A percentile compares a stretch with the other conserved stretches of the same genome.
Conservation (phyloP, 2,329 filamentous ascomycete genomes). For the Xenoacremonium recifei region DNA sequence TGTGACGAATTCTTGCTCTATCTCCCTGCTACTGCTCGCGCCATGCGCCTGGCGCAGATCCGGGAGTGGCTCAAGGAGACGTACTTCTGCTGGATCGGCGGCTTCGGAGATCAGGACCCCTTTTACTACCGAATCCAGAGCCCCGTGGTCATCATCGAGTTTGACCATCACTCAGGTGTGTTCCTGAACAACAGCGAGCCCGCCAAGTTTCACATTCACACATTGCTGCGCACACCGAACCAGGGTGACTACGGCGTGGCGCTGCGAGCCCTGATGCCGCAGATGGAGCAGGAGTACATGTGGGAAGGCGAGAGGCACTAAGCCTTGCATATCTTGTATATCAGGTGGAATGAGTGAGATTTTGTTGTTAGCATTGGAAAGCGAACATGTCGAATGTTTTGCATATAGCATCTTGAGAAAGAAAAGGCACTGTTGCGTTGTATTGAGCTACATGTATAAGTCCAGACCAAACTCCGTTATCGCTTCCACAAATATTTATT, state of each 20-base stretch:
- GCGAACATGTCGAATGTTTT: no score
- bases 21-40: constrained; percentile 55
- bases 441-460: no score
- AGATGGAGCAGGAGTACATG: neutral
- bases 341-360: no score
- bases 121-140: constrained; percentile 80
- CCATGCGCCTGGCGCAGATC: constrained; percentile 54
- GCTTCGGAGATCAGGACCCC: constrained; percentile 62
- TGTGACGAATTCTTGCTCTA: constrained; percentile 67
- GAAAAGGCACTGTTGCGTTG: no score
- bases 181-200: constrained; percentile 71
- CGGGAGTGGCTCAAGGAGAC: constrained; percentile 63
- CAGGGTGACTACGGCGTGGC: constrained; percentile 70
- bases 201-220: constrained; percentile 76
- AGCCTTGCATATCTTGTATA: no score
- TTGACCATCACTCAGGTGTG: constrained; percentile 76
- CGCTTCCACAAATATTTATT: no score
- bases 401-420: no score
- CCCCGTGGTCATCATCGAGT: constrained; percentile 71
- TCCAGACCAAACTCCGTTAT: no score
- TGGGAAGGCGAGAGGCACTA: neutral
- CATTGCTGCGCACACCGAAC: constrained; percentile 68
- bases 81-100: constrained; percentile 79
- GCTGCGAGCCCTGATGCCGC: constrained; percentile 30
- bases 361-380: no score